A percentile compares a stretch with the other conserved stretches of the same genome.
Evolutionary conservation across 306 rosid genomes (phyloP).

Genomic region (Ochetophila trinervis): DNA sequence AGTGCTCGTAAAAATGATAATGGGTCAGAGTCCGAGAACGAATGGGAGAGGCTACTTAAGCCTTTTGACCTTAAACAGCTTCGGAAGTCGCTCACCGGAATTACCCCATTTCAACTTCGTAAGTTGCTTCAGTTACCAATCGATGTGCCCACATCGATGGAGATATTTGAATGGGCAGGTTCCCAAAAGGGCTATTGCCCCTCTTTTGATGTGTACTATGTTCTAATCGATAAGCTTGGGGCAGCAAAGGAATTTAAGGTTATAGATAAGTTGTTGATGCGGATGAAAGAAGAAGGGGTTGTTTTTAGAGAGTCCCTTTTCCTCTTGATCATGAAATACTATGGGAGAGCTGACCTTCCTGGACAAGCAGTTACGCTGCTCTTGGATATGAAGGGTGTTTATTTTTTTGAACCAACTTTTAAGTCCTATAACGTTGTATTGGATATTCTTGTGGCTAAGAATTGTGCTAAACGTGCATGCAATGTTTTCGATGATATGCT

Average conservation of each 20-base stretch:
- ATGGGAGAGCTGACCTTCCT: slow-evolving; percentile 73
- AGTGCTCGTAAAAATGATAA: slow-evolving; percentile 6
- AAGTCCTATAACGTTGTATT: slow-evolving; percentile 78
- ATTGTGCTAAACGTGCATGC: slow-evolving; percentile 61
- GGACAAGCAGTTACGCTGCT: slow-evolving; percentile 88
- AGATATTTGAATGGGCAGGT: slow-evolving; percentile 64
- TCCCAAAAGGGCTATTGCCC: slow-evolving; percentile 68
- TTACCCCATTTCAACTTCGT: slow-evolving; percentile 69
- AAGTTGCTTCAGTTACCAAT: slow-evolving; percentile 74
- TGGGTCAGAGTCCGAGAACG: slow-evolving; percentile 53
- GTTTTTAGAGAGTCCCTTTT: slow-evolving; percentile 72
- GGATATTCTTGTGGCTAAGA: slow-evolving; percentile 60
- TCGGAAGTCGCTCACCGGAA: slow-evolving; percentile 42
- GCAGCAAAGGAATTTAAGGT: slow-evolving; percentile 59
- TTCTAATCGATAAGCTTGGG: slow-evolving; percentile 76
- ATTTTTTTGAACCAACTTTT: slow-evolving; percentile 64
- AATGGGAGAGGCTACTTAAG: slow-evolving; percentile 80
- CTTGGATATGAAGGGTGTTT: slow-evolving; percentile 71
- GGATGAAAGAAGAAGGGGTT: slow-evolving; percentile 72
- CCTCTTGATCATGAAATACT: slow-evolving; percentile 63
- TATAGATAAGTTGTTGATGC: slow-evolving; percentile 61
- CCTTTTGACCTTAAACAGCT: slow-evolving; percentile 81
- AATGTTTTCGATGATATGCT: slow-evolving; percentile 90
- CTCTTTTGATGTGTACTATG: slow-evolving; percentile 58
- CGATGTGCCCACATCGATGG: slow-evolving; percentile 67